Evolutionary conservation across 2,329 filamentous ascomycete genomes (phyloP), one percentile per base, ranked within the genome.

Genomic region (Penicillium sp.): DNA sequence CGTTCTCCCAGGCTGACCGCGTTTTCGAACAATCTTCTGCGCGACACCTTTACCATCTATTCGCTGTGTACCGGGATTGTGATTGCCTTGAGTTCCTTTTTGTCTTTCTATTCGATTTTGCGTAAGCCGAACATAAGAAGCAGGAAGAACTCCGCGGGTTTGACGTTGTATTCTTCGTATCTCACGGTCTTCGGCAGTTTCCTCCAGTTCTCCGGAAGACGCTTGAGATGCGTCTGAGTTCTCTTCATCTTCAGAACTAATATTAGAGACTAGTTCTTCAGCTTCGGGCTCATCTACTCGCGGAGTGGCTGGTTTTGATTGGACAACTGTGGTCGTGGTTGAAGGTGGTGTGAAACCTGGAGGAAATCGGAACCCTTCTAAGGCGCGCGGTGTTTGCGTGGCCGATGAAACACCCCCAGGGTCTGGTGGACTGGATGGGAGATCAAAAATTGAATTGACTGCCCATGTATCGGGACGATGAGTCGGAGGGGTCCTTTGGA

Each of bases 81-180:
- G 61, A 37, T 61, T 61, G 31, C 54, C 53, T 18, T 66, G 63
- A 51, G 57, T 18, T 48, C 46, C 51, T 51, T 63, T 42, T 57
- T 59, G 56, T 52, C 63, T 26, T 62, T 63, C 55, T 56, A 63
- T n/a, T 69, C 69, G 33, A 68, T 67, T 54, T 72, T 70, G 46
- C 69, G 67, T 70, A 46, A 79, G 66, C 49, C 75, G 70, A 23
- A 77, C 57, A 74, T 76, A 80, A 23, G 79, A 81, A 6, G 79
- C 79, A 18, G 79, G 79, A 23, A 81, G 68, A 23, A 81, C 78
- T 25, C 79, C 79, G 55, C 75, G 75, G 12, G 79, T 79, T 49
- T 62, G 73, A 26, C 75, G 74, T 46, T 75, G 71, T 12, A 75
- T 59, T 25, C 57, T 62, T 56, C 68, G 66, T 11, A 79, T 62